Base-by-base conservation (phyloP, 2,329 filamentous ascomycete genomes). In the Cercospora sp. region DNA sequence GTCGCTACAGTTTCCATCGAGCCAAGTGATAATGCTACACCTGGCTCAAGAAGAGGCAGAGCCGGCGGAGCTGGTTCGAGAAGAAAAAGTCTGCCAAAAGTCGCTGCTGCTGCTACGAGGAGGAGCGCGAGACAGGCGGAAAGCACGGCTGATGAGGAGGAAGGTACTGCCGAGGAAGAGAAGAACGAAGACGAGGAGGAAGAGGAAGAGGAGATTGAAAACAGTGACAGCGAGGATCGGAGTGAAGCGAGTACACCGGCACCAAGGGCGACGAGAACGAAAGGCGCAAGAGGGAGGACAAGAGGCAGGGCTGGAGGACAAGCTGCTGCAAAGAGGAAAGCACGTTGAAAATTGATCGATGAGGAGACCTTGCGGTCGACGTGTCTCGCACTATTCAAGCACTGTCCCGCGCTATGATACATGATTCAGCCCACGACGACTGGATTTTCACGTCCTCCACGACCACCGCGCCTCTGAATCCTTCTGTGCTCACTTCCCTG, bases 1-100 rank as follows among this genome's bases (percentile, higher is more conserved):
- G 75, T 76, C 55, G 76, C 77, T 4, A 74, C 70, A 37, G 76
- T 79, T 61, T 74, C 73, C 53, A 69, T 77, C 26, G 74, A 76
- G 66, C 73, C 72, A 1, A 72, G 70, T 26, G 74, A 76, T 55
- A 69, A 70, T 16, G 70, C 69, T 2, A 73, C 72, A 16, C 70
- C 74, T 21, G 65, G 69, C 30, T 65, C 65, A 34, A 66, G 64
- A 57, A 66, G 63, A 21, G 61, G 68, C 12, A 73, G 70, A 58
- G 69, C 61, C 49, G 61, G 59, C 26, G 67, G 63, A 16, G 70
- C 58, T 13, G 59, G 68, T 37, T 68, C 59, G 45, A 69, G 65
- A 28, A 64, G 70, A 57, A 72, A 64, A n/a, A 66, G 65, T 40
- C 62, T 66, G 3, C 68, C 60, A 3, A 73, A 71, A 21, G 61